These are phyloP conservation scores for Pseudocercospora vitis DNA, from an alignment of 2,329 filamentous ascomycete species.

Conservation along the genomic window DNA sequence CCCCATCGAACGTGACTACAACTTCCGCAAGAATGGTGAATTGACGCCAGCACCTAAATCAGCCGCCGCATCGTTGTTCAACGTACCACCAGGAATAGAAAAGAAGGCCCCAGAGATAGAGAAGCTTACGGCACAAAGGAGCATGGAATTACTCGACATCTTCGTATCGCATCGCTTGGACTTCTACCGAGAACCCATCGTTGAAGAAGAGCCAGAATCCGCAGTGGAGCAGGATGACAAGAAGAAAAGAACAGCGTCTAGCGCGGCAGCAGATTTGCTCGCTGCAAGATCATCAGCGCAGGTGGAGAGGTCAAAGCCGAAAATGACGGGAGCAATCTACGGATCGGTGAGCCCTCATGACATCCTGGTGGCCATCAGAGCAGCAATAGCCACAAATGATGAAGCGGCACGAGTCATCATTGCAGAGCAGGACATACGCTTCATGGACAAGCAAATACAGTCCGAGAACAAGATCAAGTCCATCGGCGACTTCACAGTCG, in stretches of 20 bases:
- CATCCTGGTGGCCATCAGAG: slow-evolving; percentile 50
- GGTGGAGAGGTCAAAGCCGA: slow-evolving; percentile 21
- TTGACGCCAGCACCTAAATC: slow-evolving; percentile 8
- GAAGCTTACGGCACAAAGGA: slow-evolving; percentile 44
- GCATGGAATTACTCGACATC: slow-evolving; percentile 50
- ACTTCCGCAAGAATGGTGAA: slow-evolving; percentile 38
- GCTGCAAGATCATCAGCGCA: slow-evolving; percentile 28
- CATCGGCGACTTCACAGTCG: slow-evolving; percentile 54
- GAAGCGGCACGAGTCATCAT: slow-evolving; percentile 54
- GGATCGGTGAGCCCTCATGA: slow-evolving; percentile 58
- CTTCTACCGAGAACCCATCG: slow-evolving; percentile 49
- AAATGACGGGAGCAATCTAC: slow-evolving; percentile 44
- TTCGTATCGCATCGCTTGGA: slow-evolving; percentile 50
- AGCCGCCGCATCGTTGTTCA: slow-evolving; percentile 19
- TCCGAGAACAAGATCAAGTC: slow-evolving; percentile 49
- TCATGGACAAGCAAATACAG: slow-evolving; percentile 43
- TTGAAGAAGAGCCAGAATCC: slow-evolving; percentile 38
- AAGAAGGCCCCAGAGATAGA: slow-evolving; percentile 38
- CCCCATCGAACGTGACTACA: slow-evolving; percentile 48
- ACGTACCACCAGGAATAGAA: slow-evolving; percentile 14
- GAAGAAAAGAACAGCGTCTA: slow-evolving; percentile 22
- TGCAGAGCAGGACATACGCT: slow-evolving; percentile 52
- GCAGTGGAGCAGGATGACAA: slow-evolving; percentile 18
- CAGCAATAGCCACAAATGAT: slow-evolving; percentile 52
- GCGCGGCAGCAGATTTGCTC: slow-evolving; percentile 35